Conservation (phyloP, 139 green algal species). For the Ostreobium quekettii region DNA sequence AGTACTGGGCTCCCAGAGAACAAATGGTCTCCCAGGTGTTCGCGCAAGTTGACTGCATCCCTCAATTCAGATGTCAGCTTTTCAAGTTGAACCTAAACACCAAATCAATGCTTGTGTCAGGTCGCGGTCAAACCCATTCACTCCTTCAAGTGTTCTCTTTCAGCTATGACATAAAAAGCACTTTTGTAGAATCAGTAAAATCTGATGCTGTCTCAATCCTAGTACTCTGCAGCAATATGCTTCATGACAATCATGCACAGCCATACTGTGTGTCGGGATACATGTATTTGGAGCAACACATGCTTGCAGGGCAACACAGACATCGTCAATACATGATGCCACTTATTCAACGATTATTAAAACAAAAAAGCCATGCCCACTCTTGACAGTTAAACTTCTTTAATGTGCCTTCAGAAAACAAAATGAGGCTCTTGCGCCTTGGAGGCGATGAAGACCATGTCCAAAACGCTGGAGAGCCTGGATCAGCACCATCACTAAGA, state of each 20-base stretch:
- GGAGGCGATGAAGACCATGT: too few species aligned
- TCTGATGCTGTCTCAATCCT: not conserved
- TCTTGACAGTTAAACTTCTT: too few species aligned
- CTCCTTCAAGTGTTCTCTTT: not conserved
- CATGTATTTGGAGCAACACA: too few species aligned
- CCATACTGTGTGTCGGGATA: not conserved
- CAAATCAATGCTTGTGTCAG: not conserved
- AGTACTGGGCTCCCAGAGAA: too few species aligned
- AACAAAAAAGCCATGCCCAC: too few species aligned
- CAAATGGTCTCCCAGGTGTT: not conserved
- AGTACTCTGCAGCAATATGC: not conserved
- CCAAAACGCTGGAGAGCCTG: too few species aligned
- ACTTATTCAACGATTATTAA: too few species aligned
- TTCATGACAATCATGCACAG: conserved; percentile 7
- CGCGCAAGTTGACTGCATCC: not conserved
- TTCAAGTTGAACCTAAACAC: conserved; percentile 54
- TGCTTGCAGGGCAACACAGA: too few species aligned
- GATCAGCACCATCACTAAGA: too few species aligned
- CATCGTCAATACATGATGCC: too few species aligned
- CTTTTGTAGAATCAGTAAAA: not conserved
- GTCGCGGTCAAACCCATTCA: not conserved
- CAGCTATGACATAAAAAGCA: not conserved
- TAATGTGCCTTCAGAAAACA: too few species aligned
- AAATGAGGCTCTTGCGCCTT: too few species aligned
- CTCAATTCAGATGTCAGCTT: conserved; percentile 57